Evolutionary conservation across 371 early-diverging fungal genomes (phyloP), one percentile per base, ranked within the genome.

Genomic region (Actinomortierella ambigua): DNA sequence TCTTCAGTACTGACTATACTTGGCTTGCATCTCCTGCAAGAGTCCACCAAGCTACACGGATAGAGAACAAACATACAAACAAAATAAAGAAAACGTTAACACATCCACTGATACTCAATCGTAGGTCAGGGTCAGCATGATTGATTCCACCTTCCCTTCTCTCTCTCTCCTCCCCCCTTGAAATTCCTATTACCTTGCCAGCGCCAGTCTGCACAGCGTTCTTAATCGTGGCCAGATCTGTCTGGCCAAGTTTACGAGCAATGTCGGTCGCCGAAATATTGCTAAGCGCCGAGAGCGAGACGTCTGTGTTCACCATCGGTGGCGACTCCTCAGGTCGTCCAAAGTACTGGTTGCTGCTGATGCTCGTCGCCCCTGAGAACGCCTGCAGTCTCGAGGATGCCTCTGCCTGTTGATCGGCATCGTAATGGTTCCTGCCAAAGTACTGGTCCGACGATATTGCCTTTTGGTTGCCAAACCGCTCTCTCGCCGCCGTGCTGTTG

Each of bases 381-480:
- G 90, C 81, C 28, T 81, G 79, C 6, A 95, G 77, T n/a, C 90
- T 84, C 17, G 69, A 81, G 26, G 82, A 76, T 18, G 89, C 85
- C 53, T 90, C 90, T 13, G 86, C 82, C 13, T 89, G 83, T 11
- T 81, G 69, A 1, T 82, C 79, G 42, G 82, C 80, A 68, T 88
- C 87, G 53, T 89, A 91, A 18, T 80, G 76, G 29, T 89, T 88
- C 28, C 95, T 84, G 11, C 88, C 91, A 85, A 96, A 96, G 78
- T 88, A 96, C 78, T 94, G 92, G 63, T 95, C 95, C 9, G 93
- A 90, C 3, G 92, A 92, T 58, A 96, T 93, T 34, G 87, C 86
- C 61, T 90, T 92, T 22, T 92, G 91, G 55, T 77, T 83, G 11
- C 88, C 89, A 80, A 96, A 96, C 58, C 85, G 85, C 50, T 85